phyloP scores from a whole-genome alignment of 148 eudicot genomes.

The Pharnaceum exiguum region DNA sequence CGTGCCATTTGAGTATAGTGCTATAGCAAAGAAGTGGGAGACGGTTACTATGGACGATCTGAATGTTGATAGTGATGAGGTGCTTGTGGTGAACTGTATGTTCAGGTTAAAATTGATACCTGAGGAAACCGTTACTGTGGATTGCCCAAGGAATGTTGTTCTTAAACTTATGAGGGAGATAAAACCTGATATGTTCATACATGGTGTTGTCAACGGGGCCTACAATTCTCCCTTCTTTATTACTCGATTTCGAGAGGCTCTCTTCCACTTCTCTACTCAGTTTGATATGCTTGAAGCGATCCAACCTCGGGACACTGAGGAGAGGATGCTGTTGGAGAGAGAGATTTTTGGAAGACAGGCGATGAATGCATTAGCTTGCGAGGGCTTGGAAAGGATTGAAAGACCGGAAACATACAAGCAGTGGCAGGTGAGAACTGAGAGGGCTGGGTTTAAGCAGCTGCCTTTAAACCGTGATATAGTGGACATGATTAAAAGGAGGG shows the following conservation, averaged over 20 bases:
- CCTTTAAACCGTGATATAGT: constrained; percentile 47
- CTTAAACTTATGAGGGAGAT: constrained; percentile 46
- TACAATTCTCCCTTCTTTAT: constrained; percentile 70
- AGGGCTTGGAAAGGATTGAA: constrained; percentile 74
- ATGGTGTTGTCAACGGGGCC: constrained; percentile 59
- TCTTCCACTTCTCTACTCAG: constrained; percentile 65
- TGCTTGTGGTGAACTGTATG: constrained; percentile 62
- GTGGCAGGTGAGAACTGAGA: constrained; percentile 68
- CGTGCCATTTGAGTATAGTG: constrained; percentile 66
- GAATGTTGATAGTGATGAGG: constrained; percentile 49
- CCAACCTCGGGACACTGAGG: constrained; percentile 54
- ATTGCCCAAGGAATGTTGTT: constrained; percentile 64
- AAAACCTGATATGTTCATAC: constrained; percentile 56
- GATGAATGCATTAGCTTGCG: constrained; percentile 73
- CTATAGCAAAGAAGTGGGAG: constrained; percentile 85
- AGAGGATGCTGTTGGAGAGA: constrained; percentile 65
- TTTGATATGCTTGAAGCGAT: constrained; percentile 72
- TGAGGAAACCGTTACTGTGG: constrained; percentile 63
- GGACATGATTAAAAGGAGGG: constrained; percentile 40
- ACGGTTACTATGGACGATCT: constrained; percentile 58
- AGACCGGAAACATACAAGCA: constrained; percentile 86
- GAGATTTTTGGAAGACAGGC: constrained; percentile 61
- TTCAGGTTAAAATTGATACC: constrained; percentile 51
- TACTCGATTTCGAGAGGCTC: constrained; percentile 69
- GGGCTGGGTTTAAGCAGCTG: constrained; percentile 64